A percentile compares a stretch with the other conserved stretches of the same genome.
phyloP scores from a whole-genome alignment of 177 flowering plant species.

The Viscum album region DNA sequence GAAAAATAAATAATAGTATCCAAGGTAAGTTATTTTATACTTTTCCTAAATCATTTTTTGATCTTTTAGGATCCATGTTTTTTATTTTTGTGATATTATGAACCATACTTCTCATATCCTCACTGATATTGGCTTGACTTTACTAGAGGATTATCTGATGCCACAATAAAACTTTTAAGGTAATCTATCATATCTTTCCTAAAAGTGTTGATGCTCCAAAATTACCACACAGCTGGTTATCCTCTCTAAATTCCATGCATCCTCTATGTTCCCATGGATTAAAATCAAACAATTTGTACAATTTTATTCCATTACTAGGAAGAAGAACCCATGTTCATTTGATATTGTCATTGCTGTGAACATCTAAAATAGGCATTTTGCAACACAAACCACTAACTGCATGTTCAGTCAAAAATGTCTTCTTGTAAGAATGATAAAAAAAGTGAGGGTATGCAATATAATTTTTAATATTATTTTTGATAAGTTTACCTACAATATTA shows the following conservation, averaged over 20 bases:
- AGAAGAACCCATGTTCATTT: slow-evolving; percentile 35
- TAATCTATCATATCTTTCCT: too few species aligned
- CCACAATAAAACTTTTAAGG: too few species aligned
- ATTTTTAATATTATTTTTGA: slow-evolving; percentile 19
- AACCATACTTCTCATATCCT: too few species aligned
- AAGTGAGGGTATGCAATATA: slow-evolving; percentile 40
- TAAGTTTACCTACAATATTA: neutral
- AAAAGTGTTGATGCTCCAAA: too few species aligned
- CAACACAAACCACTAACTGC: slow-evolving; percentile 18
- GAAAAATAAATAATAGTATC: too few species aligned
- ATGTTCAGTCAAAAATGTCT: slow-evolving; percentile 12
- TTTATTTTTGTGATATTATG: too few species aligned
- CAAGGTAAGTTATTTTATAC: too few species aligned
- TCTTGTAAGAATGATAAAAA: slow-evolving; percentile 27
- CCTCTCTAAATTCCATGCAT: slow-evolving; percentile 40
- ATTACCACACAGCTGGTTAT: slow-evolving; percentile 22
- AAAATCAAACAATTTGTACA: slow-evolving; percentile 46
- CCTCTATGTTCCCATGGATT: slow-evolving; percentile 36
- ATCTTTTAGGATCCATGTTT: too few species aligned
- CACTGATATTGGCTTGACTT: too few species aligned
- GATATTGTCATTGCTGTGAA: slow-evolving; percentile 23
- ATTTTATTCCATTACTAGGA: slow-evolving; percentile 51
- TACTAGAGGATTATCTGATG: too few species aligned
- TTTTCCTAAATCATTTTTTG: too few species aligned
- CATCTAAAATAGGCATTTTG: slow-evolving; percentile 37